phyloP scores from a whole-genome alignment of 495 filamentous ascomycete species.

The Bacidia rubella region DNA sequence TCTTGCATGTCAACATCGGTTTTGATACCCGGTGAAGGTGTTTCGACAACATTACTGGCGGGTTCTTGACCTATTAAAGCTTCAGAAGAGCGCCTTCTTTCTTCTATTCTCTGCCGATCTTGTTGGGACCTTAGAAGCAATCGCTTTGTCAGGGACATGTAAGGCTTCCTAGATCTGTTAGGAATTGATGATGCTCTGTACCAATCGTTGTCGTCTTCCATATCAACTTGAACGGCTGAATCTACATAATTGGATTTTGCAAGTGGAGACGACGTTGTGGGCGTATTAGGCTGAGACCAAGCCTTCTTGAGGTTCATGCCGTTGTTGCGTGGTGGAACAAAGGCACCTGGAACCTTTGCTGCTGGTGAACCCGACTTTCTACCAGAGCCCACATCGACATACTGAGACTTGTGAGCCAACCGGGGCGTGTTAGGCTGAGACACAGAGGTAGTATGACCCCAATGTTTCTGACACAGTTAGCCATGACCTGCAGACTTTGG shows the following conservation, averaged over 20 bases:
- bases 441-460: constrained; percentile 1
- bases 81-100: constrained; percentile 11
- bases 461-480: not conserved
- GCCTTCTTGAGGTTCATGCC: constrained; percentile 16
- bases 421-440: constrained; percentile 18
- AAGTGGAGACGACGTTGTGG: constrained; percentile 18
- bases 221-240: constrained; percentile 32
- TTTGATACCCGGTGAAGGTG: constrained; percentile 7
- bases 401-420: constrained; percentile 10
- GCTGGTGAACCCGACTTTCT: constrained; percentile 14
- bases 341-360: constrained; percentile 3
- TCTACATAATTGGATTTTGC: constrained; percentile 31
- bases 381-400: constrained; percentile 15
- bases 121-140: constrained; percentile 32
- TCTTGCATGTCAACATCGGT: constrained; percentile 29
- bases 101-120: constrained; percentile 28
- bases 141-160: constrained; percentile 28
- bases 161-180: constrained; percentile 18
- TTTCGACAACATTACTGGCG: not conserved
- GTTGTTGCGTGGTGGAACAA: constrained; percentile 2
- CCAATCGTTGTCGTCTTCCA: constrained; percentile 22
- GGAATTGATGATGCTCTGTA: constrained; percentile 6
- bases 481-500: not conserved
- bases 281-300: constrained; percentile 23
- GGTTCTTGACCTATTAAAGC: not conserved